Percentiles rank a stretch among this genome's conserved stretches.
Evolutionary conservation across 176 grass and related monocot genomes (phyloP).

Genomic region (Oryza brachyantha): DNA sequence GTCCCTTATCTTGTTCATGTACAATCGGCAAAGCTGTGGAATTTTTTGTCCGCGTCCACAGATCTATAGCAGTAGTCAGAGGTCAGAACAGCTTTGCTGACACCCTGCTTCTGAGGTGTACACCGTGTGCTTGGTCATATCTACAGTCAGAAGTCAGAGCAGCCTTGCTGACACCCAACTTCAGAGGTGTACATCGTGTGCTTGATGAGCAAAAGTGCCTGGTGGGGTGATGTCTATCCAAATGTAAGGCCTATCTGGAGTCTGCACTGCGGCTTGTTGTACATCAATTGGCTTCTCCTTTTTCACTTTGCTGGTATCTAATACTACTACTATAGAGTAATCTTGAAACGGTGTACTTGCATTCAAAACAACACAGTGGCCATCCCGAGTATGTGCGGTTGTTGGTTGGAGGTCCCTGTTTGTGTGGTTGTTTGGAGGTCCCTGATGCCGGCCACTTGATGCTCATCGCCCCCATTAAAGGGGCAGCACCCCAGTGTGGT

Average conservation of each 20-base stretch:
- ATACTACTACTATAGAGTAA: slow-evolving; percentile 19
- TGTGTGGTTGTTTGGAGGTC: slow-evolving; percentile 26
- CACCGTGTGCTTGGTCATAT: slow-evolving; percentile 17
- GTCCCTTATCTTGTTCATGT: slow-evolving; percentile 18
- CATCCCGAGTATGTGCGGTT: slow-evolving; percentile 7
- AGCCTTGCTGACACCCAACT: slow-evolving; percentile 29
- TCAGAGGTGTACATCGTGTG: slow-evolving; percentile 24
- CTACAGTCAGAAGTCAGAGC: slow-evolving; percentile 24
- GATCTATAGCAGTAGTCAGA: slow-evolving; percentile 15
- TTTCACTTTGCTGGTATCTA: slow-evolving; percentile 26
- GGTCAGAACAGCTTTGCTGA: slow-evolving; percentile 34
- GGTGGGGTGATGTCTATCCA: slow-evolving; percentile 40
- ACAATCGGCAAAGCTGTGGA: slow-evolving; percentile 30
- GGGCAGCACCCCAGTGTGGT: slow-evolving; percentile 15
- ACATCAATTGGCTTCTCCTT: slow-evolving; percentile 17
- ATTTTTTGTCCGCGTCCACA: slow-evolving; percentile 29
- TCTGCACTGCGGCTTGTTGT: slow-evolving; percentile 20
- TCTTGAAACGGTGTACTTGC: slow-evolving; percentile 16
- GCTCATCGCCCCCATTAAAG: slow-evolving; percentile 16
- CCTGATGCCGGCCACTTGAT: slow-evolving; percentile 39
- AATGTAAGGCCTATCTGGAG: slow-evolving; percentile 37
- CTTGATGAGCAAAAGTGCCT: slow-evolving; percentile 27
- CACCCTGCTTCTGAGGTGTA: slow-evolving; percentile 7
- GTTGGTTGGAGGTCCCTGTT: slow-evolving; percentile 22
- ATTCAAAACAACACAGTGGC: slow-evolving; percentile 16